These are phyloP conservation scores for sorghum (Sorghum bicolor) DNA, from an alignment of 176 grass and related monocot genomes.

Conservation along the genomic window Sorghum_bicolor_NCBIv3 NC_012871.2:58176001-58176500, in stretches of 20 bases:
- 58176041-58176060: not conserved
- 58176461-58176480: not conserved
- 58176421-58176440: not conserved
- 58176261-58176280: not conserved
- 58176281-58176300: not conserved
- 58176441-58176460: not conserved
- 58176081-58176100: slow-evolving; percentile 25
- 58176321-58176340: not conserved
- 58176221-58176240: not conserved
- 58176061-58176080: not conserved
- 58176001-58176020: not conserved
- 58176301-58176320: not conserved
- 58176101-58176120: not conserved
- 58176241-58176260: no score
- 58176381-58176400: not conserved
- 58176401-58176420: not conserved
- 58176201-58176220: not conserved
- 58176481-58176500: not conserved
- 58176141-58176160: not conserved
- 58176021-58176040: not conserved
- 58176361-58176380: not conserved
- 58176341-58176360: not conserved
- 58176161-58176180: not conserved
- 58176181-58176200: not conserved
- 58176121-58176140: not conserved